These are phyloP conservation scores for Diversispora eburnea DNA, from an alignment of 192 early-diverging fungal species.

Conservation along the genomic window DNA sequence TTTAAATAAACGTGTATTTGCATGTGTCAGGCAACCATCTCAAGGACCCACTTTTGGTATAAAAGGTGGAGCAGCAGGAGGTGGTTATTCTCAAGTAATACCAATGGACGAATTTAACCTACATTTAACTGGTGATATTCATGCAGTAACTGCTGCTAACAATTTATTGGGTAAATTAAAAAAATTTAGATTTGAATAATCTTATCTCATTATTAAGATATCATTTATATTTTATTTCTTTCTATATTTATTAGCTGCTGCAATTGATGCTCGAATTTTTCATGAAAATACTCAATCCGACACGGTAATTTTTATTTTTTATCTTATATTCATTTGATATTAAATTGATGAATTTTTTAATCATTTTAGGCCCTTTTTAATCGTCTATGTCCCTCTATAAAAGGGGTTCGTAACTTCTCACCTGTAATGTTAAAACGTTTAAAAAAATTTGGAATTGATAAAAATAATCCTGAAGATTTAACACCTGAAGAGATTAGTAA, in stretches of 20 bases:
- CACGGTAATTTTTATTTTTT: constrained; percentile 29
- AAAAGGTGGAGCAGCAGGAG: constrained; percentile 97
- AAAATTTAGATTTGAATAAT: neutral
- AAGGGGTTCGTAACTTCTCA: constrained; percentile 79
- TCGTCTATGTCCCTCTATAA: constrained; percentile 83
- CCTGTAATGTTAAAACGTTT: constrained; percentile 83
- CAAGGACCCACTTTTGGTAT: constrained; percentile 99
- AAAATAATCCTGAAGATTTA: constrained; percentile 75
- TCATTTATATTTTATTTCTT: neutral
- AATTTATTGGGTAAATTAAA: constrained; percentile 69
- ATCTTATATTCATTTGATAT: neutral
- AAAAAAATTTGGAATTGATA: constrained; percentile 75
- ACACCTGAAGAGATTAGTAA: constrained; percentile 69
- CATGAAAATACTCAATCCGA: constrained; percentile 87
- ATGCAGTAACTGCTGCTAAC: constrained; percentile 96
- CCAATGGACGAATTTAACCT: constrained; percentile 99
- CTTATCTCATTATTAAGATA: neutral
- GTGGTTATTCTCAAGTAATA: constrained; percentile 98
- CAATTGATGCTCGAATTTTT: constrained; percentile 97
- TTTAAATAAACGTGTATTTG: constrained; percentile 80
- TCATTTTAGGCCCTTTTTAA: constrained; percentile 70
- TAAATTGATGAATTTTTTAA: constrained; percentile 9
- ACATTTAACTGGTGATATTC: constrained; percentile 98
- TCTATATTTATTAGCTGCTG: constrained; percentile 62
- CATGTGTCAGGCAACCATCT: constrained; percentile 98